Evolutionary conservation across 1,139 yeast genomes (phyloP).

Genomic region (Trichomonascaceae sp.): DNA sequence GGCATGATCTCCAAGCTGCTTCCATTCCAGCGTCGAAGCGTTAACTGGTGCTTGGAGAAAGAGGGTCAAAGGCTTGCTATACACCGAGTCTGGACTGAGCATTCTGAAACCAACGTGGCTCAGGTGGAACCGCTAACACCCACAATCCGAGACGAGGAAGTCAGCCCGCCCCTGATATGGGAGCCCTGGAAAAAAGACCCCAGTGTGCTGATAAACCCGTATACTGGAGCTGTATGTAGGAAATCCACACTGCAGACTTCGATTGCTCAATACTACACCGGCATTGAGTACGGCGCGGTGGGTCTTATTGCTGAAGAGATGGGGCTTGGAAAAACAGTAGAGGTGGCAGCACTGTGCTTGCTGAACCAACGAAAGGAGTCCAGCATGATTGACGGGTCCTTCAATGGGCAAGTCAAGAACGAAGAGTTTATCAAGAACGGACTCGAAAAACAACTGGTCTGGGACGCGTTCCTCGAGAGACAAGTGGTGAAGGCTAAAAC

Average conservation of each 20-base stretch:
- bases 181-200: slow-evolving; percentile 2
- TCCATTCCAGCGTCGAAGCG: slow-evolving; percentile 49
- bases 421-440: slow-evolving; percentile 3
- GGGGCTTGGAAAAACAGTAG: slow-evolving; percentile 95
- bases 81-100: too few species aligned
- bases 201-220: slow-evolving; percentile 23
- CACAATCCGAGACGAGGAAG: slow-evolving; percentile 13
- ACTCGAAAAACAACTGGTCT: slow-evolving; percentile 7
- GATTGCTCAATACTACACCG: slow-evolving; percentile 4
- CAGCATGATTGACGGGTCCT: neutral
- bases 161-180: slow-evolving; percentile 22
- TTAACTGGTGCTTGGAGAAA: slow-evolving; percentile 48
- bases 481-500: slow-evolving; percentile 45
- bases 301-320: slow-evolving; percentile 84
- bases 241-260: slow-evolving; percentile 8
- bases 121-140: slow-evolving; percentile 13
- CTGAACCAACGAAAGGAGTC: slow-evolving; percentile 31
- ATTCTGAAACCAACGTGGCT: slow-evolving; percentile 12
- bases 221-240: slow-evolving; percentile 15
- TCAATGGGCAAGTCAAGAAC: neutral
- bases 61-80: slow-evolving; percentile 40
- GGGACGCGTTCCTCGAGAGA: slow-evolving; percentile 36
- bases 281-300: slow-evolving; percentile 29
- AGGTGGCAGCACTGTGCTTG: slow-evolving; percentile 51
- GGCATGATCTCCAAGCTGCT: slow-evolving; percentile 23